Base-by-base conservation (phyloP, 2,329 filamentous ascomycete genomes). In the Paraphoma chrysanthemicola region DNA sequence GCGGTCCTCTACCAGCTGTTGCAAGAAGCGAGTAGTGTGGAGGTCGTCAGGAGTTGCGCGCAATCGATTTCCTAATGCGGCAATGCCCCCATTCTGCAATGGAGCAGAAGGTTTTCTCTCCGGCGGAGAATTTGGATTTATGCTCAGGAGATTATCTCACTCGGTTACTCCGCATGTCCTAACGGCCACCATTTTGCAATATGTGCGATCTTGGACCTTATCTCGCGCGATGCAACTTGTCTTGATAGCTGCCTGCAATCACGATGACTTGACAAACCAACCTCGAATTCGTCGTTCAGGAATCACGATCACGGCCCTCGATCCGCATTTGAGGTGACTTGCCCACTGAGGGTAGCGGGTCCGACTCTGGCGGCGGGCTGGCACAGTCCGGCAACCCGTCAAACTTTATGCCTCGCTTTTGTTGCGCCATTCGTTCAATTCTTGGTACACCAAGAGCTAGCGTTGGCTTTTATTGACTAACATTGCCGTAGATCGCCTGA, bases 391-490 rank as follows among this genome's bases (percentile, higher is more conserved):
- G 31, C 51, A 47, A 51, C 44, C 44, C 51, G 48, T 56, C 49
- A 60, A 66, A 64, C 59, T 63, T 54, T 61, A 62, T 62, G 52
- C 54, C 30, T 39, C 57, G 17, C 49, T 23, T 57, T 54, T 50
- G 56, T 48, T 52, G 31, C 49, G 49, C 49, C 42, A 52, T 48
- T 48, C 42, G 48, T 46, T 41, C 51, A 30, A 52, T 28, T 51
- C 48, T 46, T 54, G 59, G 59, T 52, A 52, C 49, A 44, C 59
- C 62, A 63, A 46, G 44, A 33, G n/a, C 51, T 67, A 67, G 66
- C 54, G 63, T 44, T 42, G 33, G 43, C 45, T 51, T 45, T 63
- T 54, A 57, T 60, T 50, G 54, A 60, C 57, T 58, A 60, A 49
- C 41, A 62, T 51, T 62, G 56, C 59, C 59, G 56, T 57, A 47